Percentiles rank a stretch among this genome's conserved stretches.
These are phyloP conservation scores for Didymella segeticola DNA, from an alignment of 2,329 filamentous ascomycete species.

Conservation along the genomic window DNA sequence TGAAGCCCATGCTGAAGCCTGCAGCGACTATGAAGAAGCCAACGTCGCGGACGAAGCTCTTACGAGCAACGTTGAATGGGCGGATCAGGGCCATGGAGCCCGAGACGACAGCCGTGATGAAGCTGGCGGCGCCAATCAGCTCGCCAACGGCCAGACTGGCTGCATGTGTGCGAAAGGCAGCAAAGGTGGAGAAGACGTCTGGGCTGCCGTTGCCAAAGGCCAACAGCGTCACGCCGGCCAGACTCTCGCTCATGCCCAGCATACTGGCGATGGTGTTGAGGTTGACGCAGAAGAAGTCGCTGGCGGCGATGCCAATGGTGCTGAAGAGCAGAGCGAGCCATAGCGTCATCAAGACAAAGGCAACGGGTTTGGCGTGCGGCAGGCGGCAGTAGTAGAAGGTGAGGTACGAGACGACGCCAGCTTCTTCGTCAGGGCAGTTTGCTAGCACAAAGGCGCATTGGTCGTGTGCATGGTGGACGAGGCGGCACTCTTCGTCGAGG, in stretches of 20 bases:
- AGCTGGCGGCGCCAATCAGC: conserved; percentile 90
- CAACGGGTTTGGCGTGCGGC: conserved; percentile 70
- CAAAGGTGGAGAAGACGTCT: conserved; percentile 98
- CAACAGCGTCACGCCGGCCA: conserved; percentile 94
- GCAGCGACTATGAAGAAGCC: conserved; percentile 90
- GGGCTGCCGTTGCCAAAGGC: conserved; percentile 98
- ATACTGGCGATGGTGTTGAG: conserved; percentile 89
- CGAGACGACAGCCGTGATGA: conserved; percentile 95
- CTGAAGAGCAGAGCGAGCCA: conserved; percentile 94
- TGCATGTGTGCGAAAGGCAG: conserved; percentile 95
- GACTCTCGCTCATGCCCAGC: conserved; percentile 91
- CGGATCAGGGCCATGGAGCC: conserved; percentile 97
- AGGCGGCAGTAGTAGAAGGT: conserved; percentile 88
- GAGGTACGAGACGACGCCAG: conserved; percentile 87
- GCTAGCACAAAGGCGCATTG: conserved; percentile 84
- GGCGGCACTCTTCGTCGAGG: conserved; percentile 66
- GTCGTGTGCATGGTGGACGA: conserved; percentile 77
- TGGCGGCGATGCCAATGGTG: conserved; percentile 96
- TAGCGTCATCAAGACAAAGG: conserved; percentile 76
- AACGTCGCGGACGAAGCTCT: conserved; percentile 90
- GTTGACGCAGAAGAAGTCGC: conserved; percentile 98
- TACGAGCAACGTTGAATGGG: conserved; percentile 88
- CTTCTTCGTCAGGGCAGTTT: conserved; percentile 88
- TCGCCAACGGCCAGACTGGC: conserved; percentile 97
- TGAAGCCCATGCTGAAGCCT: conserved; percentile 83